Percentiles rank a stretch among this genome's conserved stretches.
These are phyloP conservation scores for Claviceps sp. DNA, from an alignment of 2,329 filamentous ascomycete genomes.

Conservation along the genomic window DNA sequence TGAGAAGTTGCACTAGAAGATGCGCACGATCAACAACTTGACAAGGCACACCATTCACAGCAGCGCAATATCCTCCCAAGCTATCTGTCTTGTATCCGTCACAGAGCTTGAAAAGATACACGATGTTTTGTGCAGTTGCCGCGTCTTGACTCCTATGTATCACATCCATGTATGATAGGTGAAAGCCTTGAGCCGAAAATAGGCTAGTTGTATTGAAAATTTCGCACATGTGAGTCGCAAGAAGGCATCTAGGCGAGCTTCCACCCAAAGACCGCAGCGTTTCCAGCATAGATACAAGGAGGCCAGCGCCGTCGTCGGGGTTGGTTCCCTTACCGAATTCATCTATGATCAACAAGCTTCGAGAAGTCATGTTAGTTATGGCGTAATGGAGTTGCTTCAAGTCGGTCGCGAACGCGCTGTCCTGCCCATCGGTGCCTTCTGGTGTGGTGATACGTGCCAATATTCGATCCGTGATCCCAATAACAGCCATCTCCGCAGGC, in stretches of 20 bases:
- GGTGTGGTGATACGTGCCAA: slow-evolving; percentile 71
- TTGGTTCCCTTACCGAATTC: slow-evolving; percentile 68
- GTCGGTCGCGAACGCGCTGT: slow-evolving; percentile 61
- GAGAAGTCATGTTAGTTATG: slow-evolving; percentile 57
- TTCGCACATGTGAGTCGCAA: slow-evolving; percentile 55
- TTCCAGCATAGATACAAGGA: slow-evolving; percentile 43
- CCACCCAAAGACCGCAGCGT: slow-evolving; percentile 36
- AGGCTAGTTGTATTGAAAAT: slow-evolving; percentile 56
- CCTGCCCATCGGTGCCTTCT: slow-evolving; percentile 44
- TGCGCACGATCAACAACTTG: slow-evolving; percentile 64
- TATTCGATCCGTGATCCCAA: slow-evolving; percentile 88
- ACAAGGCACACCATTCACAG: slow-evolving; percentile 67
- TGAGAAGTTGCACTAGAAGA: slow-evolving; percentile 53
- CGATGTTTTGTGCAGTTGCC: slow-evolving; percentile 47
- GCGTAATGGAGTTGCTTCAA: slow-evolving; percentile 74
- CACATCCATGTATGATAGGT: slow-evolving; percentile 61
- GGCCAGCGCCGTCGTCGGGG: slow-evolving; percentile 41
- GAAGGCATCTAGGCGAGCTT: slow-evolving; percentile 41
- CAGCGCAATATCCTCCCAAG: slow-evolving; percentile 76
- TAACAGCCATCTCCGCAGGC: slow-evolving; percentile 59
- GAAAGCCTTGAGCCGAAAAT: slow-evolving; percentile 31
- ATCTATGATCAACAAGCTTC: slow-evolving; percentile 78
- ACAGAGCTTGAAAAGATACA: slow-evolving; percentile 59
- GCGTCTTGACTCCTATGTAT: slow-evolving; percentile 36
- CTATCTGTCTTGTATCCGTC: slow-evolving; percentile 62